A percentile compares a stretch with the other conserved stretches of the same genome.
Conservation (phyloP, 2,329 filamentous ascomycete genomes). For the Podosphaera xanthii region DNA sequence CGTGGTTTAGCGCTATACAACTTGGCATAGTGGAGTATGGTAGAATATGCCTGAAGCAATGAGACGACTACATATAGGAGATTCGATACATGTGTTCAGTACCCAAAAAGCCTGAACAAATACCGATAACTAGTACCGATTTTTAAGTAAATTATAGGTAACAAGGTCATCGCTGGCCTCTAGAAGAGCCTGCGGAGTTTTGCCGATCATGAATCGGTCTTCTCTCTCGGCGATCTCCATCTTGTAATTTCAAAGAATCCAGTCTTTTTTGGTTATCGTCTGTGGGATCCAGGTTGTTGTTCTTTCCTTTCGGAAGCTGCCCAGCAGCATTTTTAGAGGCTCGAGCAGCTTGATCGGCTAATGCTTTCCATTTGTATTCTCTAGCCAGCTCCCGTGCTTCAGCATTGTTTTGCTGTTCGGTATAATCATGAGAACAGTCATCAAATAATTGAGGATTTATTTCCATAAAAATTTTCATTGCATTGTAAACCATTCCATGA, state of each 20-base stretch:
- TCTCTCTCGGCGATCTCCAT: slow-evolving; percentile 40
- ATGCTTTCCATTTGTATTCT: slow-evolving; percentile 71
- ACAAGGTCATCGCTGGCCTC: slow-evolving; percentile 17
- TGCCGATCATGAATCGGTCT: slow-evolving; percentile 36
- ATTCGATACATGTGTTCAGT: neutral
- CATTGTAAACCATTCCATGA: slow-evolving; percentile 98
- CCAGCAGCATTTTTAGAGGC: slow-evolving; percentile 27
- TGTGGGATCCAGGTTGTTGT: slow-evolving; percentile 60
- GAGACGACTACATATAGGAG: neutral
- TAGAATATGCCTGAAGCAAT: neutral
- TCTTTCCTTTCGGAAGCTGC: slow-evolving; percentile 21
- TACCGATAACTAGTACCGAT: slow-evolving; percentile 4
- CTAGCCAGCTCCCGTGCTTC: slow-evolving; percentile 62
- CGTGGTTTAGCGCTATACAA: neutral
- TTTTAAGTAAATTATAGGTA: slow-evolving; percentile 10
- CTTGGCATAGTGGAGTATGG: neutral
- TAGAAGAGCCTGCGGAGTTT: slow-evolving; percentile 27
- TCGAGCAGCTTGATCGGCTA: slow-evolving; percentile 58
- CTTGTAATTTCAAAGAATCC: slow-evolving; percentile 75
- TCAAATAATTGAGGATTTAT: slow-evolving; percentile 97
- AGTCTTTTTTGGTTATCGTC: slow-evolving; percentile 73
- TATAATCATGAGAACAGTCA: slow-evolving; percentile 95
- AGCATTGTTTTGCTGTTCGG: slow-evolving; percentile 81
- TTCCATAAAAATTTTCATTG: slow-evolving; percentile 99
- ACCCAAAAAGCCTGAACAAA: neutral